Percentiles rank a stretch among this genome's conserved stretches.
Conservation (phyloP, 2,329 filamentous ascomycete species). For the Fusarium buharicum region DNA sequence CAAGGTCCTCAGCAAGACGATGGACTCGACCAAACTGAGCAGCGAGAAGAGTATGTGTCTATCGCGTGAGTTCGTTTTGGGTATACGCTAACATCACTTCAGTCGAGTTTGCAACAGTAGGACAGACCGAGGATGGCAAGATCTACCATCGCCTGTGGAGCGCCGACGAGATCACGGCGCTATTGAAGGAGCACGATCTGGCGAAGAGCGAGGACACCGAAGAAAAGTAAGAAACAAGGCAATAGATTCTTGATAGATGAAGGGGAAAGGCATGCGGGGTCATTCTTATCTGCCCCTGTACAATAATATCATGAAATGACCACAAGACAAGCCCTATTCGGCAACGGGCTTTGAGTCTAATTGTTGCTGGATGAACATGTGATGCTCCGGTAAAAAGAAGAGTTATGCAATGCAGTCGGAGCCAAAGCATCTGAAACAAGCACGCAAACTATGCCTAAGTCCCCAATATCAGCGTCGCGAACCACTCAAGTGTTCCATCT, state of each 20-base stretch:
- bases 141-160: conserved; percentile 99
- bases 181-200: conserved; percentile 95
- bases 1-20: conserved; percentile 99
- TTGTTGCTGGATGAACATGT: conserved; percentile 3
- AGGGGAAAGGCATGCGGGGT: conserved; percentile 37
- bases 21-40: conserved; percentile 99
- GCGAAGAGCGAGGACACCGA: conserved; percentile 84
- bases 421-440: conserved; percentile 17
- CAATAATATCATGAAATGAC: conserved; percentile 49
- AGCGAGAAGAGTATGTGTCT: conserved; percentile 90
- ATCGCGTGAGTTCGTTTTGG: neutral
- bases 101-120: conserved; percentile 99
- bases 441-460: conserved; percentile 41
- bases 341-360: conserved; percentile 23
- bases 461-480: conserved; percentile 42
- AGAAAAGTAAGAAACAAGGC: conserved; percentile 61
- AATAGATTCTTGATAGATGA: conserved; percentile 47
- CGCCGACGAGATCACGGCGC: conserved; percentile 92
- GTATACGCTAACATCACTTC: conserved; percentile 32
- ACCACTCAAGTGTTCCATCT: conserved; percentile 47
- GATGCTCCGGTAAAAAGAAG: conserved; percentile 15
- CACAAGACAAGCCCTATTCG: conserved; percentile 31
- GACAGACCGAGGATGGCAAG: conserved; percentile 92
- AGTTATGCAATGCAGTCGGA: conserved; percentile 19
- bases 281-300: conserved; percentile 43